Percentiles rank a stretch among this genome's conserved stretches.
phyloP scores from a whole-genome alignment of 495 filamentous ascomycete genomes.

The Gamarada debralockiae region DNA sequence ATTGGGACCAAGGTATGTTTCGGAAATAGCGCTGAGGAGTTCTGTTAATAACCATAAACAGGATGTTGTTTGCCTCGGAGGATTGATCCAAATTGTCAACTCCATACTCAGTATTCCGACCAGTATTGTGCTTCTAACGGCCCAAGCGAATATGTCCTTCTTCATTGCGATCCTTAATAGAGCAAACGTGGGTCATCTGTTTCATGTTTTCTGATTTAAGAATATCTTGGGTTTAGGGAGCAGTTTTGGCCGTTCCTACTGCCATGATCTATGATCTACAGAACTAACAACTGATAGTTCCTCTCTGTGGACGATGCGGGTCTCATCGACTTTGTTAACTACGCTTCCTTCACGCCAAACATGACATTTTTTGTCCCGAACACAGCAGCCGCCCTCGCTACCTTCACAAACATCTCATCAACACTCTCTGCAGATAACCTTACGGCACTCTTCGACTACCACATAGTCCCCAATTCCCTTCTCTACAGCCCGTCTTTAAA shows the following conservation, averaged over 20 bases:
- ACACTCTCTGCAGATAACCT: neutral
- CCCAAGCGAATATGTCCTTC: neutral
- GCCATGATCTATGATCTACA: neutral
- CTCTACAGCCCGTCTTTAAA: neutral
- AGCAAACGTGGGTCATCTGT: neutral
- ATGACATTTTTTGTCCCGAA: constrained; percentile 11
- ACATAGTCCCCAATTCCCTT: constrained; percentile 1
- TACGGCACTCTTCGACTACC: constrained; percentile 3
- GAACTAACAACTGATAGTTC: neutral
- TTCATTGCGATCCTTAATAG: constrained; percentile 8
- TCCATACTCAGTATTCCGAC: neutral
- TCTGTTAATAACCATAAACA: neutral
- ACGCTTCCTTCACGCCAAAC: neutral
- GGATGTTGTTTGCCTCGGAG: constrained; percentile 6
- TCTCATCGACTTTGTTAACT: neutral
- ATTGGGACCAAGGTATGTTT: neutral
- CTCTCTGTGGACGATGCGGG: neutral
- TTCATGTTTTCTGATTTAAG: neutral
- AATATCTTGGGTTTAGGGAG: too few relatives aligned
- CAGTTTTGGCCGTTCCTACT: neutral
- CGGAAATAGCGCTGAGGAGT: too few relatives aligned
- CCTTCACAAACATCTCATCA: constrained; percentile 1
- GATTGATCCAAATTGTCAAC: constrained; percentile 5
- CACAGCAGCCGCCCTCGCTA: neutral
- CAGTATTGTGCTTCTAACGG: neutral